Conservation (phyloP, 2,329 filamentous ascomycete species). For the Claviceps humidiphila region DNA sequence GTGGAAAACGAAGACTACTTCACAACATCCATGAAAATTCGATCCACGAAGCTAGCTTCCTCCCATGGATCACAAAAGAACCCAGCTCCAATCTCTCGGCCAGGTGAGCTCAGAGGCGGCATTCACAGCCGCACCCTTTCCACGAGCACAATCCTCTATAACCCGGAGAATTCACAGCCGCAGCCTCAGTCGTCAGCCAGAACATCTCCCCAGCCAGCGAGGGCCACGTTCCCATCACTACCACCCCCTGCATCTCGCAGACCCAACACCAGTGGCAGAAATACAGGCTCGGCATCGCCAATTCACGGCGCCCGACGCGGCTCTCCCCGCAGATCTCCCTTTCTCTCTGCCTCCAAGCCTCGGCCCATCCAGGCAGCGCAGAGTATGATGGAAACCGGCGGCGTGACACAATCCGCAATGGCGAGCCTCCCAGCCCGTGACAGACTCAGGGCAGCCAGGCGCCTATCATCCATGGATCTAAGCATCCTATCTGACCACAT, state of each 20-base stretch:
- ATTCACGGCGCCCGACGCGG: constrained; percentile 22
- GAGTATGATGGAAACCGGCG: constrained; percentile 21
- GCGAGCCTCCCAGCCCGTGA: constrained; percentile 35
- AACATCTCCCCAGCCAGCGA: constrained; percentile 24
- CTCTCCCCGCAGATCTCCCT: constrained; percentile 34
- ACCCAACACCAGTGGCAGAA: constrained; percentile 24
- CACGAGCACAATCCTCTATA: constrained; percentile 73
- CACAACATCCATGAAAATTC: constrained; percentile 32
- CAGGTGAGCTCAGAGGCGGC: constrained; percentile 22
- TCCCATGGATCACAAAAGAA: constrained; percentile 21
- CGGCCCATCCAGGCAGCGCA: constrained; percentile 40
- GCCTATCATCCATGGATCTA: constrained; percentile 53
- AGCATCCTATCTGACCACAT: constrained; percentile 60
- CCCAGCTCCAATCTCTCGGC: constrained; percentile 18
- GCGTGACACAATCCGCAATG: constrained; percentile 31
- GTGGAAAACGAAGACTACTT: constrained; percentile 38
- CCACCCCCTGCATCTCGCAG: constrained; percentile 15
- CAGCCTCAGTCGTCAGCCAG: constrained; percentile 26
- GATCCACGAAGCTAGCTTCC: constrained; percentile 24
- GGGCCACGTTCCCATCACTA: neutral
- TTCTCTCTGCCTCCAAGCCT: constrained; percentile 35
- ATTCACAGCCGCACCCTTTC: constrained; percentile 63
- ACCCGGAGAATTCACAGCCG: constrained; percentile 41
- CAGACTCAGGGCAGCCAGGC: constrained; percentile 24
- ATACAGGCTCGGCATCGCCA: constrained; percentile 18